Conservation (phyloP, 1,139 yeast species). For the Saccharomyces hybrid region DNA sequence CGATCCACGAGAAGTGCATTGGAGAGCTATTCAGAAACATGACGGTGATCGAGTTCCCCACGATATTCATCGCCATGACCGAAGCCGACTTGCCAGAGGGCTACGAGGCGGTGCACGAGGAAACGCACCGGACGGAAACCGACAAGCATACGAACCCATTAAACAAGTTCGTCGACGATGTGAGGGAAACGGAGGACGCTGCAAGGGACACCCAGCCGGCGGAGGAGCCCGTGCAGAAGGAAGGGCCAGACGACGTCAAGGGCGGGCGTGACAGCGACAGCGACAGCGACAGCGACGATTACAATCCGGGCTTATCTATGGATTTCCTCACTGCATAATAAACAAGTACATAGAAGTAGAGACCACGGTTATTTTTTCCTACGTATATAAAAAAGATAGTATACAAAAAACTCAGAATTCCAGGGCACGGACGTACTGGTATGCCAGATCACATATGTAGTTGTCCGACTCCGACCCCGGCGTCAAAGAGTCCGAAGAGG, state of each 20-base stretch:
- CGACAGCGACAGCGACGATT: slow-evolving; percentile 18
- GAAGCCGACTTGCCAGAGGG: slow-evolving; percentile 15
- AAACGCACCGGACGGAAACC: slow-evolving; percentile 3
- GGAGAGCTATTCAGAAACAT: slow-evolving; percentile 44
- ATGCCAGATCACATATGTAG: slow-evolving; percentile 23
- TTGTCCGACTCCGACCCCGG: slow-evolving; percentile 7
- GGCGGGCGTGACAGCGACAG: slow-evolving; percentile 11
- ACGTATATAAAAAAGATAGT: neutral
- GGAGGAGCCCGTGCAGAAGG: slow-evolving; percentile 6
- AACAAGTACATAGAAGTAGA: neutral
- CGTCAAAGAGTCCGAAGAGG: slow-evolving; percentile 15
- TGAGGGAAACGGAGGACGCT: slow-evolving; percentile 4
- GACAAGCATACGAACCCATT: neutral
- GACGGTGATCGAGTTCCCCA: slow-evolving; percentile 72
- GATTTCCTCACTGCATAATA: slow-evolving; percentile 12
- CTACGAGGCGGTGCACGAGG: slow-evolving; percentile 13
- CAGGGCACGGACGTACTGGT: slow-evolving; percentile 26
- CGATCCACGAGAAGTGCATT: slow-evolving; percentile 24
- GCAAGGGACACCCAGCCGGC: slow-evolving; percentile 14
- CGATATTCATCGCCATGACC: slow-evolving; percentile 42
- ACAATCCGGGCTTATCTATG: slow-evolving; percentile 23
- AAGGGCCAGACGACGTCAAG: neutral
- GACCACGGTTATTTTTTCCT: neutral
- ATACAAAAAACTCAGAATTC: slow-evolving; percentile 12
- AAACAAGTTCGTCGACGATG: slow-evolving; percentile 12